Evolutionary conservation across 2,329 filamentous ascomycete genomes (phyloP).

Genomic region (Cytospora mali): DNA sequence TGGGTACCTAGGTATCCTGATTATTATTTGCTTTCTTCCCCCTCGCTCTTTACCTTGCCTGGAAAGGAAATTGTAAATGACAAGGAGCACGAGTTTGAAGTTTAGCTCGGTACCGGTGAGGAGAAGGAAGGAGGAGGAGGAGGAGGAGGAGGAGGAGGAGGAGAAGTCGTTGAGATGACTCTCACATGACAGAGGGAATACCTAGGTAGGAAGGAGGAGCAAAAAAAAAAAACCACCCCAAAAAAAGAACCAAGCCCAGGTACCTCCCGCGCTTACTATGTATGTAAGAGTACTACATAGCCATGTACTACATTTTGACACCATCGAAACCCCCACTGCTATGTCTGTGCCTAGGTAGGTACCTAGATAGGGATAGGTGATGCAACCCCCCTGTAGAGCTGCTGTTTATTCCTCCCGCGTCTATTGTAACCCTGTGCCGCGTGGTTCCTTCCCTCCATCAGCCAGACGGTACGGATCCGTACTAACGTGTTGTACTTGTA

Average conservation of each 20-base stretch:
- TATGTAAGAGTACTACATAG: background rate
- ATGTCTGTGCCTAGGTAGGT: too few relatives aligned
- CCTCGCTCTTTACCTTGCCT: background rate
- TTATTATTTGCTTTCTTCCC: background rate
- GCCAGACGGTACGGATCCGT: background rate
- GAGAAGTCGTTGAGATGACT: background rate
- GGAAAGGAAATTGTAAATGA: background rate
- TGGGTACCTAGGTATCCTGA: too few relatives aligned
- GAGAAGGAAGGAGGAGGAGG: too few relatives aligned
- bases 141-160: background rate
- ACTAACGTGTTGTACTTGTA: too few relatives aligned
- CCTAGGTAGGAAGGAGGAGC: background rate
- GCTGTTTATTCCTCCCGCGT: background rate
- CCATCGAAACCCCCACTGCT: too few relatives aligned
- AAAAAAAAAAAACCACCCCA: background rate
- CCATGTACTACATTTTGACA: too few relatives aligned
- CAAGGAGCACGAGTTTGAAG: background rate
- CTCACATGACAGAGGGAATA: background rate
- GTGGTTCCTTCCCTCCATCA: constrained; percentile 1
- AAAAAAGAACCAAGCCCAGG: background rate
- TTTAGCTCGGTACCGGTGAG: background rate
- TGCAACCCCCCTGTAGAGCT: background rate
- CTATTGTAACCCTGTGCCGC: background rate
- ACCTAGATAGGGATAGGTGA: too few relatives aligned
- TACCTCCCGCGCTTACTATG: background rate